These are phyloP conservation scores for Metschnikowia picachoensis DNA, from an alignment of 805 yeast species.

Conservation along the genomic window DNA sequence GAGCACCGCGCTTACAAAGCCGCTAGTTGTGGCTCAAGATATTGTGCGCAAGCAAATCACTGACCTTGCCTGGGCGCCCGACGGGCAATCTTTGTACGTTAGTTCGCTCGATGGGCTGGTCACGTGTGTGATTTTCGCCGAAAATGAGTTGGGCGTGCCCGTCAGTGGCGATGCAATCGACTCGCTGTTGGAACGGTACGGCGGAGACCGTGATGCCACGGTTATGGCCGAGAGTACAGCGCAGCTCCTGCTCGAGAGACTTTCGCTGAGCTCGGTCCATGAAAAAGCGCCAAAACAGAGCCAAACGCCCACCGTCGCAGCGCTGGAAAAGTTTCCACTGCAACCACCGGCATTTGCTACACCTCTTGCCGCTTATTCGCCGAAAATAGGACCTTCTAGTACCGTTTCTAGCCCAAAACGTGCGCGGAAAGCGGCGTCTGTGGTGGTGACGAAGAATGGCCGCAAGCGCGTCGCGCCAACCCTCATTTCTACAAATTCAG, in stretches of 20 bases:
- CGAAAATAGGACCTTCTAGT: not conserved
- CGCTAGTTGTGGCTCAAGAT: constrained; percentile 76
- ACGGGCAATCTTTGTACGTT: constrained; percentile 68
- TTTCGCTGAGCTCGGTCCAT: not conserved
- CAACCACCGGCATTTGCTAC: not conserved
- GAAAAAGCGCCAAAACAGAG: not conserved
- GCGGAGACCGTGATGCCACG: constrained; percentile 80
- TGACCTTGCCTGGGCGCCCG: constrained; percentile 85
- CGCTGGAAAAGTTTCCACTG: not conserved
- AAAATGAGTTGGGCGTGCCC: constrained; percentile 58
- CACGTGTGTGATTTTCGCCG: constrained; percentile 60
- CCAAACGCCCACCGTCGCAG: not conserved
- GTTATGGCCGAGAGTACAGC: constrained; percentile 84
- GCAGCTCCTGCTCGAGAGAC: constrained; percentile 51
- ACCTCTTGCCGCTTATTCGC: not conserved
- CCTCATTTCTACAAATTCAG: constrained; percentile 47
- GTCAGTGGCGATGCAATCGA: constrained; percentile 63
- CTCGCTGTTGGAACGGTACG: constrained; percentile 72
- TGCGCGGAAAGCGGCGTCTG: constrained; percentile 27
- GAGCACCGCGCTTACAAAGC: constrained; percentile 75
- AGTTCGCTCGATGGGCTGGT: constrained; percentile 86
- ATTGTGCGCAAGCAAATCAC: constrained; percentile 75
- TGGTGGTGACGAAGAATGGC: constrained; percentile 70
- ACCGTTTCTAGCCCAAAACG: constrained; percentile 4
- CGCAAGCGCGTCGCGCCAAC: constrained; percentile 73